Conservation (phyloP, 768 basidiomycete genomes). For the Paxillus involutus region DNA sequence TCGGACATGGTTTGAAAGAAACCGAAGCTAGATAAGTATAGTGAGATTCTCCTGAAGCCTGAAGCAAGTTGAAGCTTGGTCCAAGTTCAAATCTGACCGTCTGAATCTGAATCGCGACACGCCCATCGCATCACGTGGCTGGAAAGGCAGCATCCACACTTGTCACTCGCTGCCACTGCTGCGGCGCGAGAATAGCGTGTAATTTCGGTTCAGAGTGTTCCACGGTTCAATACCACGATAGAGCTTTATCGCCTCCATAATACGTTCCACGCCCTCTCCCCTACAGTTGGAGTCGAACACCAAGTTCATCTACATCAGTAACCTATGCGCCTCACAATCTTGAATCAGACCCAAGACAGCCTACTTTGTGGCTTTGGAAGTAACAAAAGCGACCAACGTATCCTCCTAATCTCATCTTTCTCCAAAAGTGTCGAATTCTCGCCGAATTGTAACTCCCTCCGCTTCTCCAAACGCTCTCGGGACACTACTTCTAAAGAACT, state of each 20-base stretch:
- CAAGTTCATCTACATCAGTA: background rate
- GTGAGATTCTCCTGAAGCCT: background rate
- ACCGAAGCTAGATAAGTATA: background rate
- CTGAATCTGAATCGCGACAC: no score
- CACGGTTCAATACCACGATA: no score
- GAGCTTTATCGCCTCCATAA: no score
- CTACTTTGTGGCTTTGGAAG: slow-evolving; percentile 21
- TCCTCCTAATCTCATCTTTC: slow-evolving; percentile 22
- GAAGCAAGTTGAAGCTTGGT: background rate
- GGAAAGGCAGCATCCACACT: no score
- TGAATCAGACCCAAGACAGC: slow-evolving; percentile 36
- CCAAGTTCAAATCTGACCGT: no score
- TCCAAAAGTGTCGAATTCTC: slow-evolving; percentile 23
- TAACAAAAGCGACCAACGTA: background rate
- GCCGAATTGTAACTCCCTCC: slow-evolving; percentile 14
- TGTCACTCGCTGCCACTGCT: no score
- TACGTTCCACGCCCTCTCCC: background rate
- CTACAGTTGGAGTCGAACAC: background rate
- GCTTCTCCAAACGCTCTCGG: slow-evolving; percentile 13
- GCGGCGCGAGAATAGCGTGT: background rate
- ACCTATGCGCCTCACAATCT: slow-evolving; percentile 32
- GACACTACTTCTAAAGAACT: slow-evolving; percentile 22
- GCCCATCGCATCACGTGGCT: no score
- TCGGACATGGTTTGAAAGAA: slow-evolving; percentile 20
- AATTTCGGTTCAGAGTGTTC: no score